Evolutionary conservation across 495 filamentous ascomycete genomes (phyloP), one percentile per base, ranked within the genome.

Genomic region (Amniculicola lignicola): DNA sequence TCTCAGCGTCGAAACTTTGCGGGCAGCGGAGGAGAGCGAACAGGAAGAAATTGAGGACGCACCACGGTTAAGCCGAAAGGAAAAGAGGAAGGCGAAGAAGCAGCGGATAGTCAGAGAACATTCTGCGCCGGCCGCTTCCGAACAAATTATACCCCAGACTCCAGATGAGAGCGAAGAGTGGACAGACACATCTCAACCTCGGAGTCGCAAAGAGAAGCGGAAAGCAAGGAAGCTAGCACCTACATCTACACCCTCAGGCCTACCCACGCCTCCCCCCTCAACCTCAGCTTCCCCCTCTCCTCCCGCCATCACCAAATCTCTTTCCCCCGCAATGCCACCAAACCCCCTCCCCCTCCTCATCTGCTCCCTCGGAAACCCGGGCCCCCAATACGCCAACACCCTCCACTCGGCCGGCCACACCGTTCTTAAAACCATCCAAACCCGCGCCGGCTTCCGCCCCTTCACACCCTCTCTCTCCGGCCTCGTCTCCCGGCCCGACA

Each of bases 361-460:
- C 57, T 84, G 82, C 72, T 87, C 85, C 24, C 79, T 90, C 54
- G 87, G 87, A 51, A 90, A 90, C 62, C 82, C 81, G 19, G 67
- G 71, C 31, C 66, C 74, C 14, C 72, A 77, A 24, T 87, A 89
- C 69, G 75, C 73, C 48, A 72, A 79, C 43, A 91, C 86, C n/a
- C 84, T 86, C 11, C 90, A 95, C 71, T 87, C 81, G 51, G 85
- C 88, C 28, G 90, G 89, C 46, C 87, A 94, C 72, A 71, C 79
- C 44, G 79, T 88, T 16, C 80, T 92, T 46, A 37, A 50, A 16
- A 18, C 38, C 14, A 52, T 73, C 29, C 19, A 15, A 7, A 3
- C 21, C 0, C 54, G 56, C 2, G 55, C 63, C 36, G 73, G 76
- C 0, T 61, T 67, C 46, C 73, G 77, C 0, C 53, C 75, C 16